phyloP scores from a whole-genome alignment of 2,329 filamentous ascomycete species.

The Lachnellula suecica region DNA sequence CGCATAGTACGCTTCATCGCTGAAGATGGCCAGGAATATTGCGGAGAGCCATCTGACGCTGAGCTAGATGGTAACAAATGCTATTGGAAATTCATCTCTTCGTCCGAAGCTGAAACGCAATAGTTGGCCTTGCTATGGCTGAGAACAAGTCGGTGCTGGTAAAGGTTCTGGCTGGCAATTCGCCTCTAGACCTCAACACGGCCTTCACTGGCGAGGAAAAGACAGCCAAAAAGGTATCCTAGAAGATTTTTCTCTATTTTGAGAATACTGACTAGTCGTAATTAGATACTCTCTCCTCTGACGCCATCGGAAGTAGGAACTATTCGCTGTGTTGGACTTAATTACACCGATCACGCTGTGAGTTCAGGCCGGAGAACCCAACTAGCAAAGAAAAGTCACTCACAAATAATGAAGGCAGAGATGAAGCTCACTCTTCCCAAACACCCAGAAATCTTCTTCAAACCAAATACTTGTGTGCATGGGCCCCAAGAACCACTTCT shows the following conservation, averaged over 20 bases:
- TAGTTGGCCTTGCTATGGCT: conserved; percentile 20
- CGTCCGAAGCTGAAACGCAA: not conserved
- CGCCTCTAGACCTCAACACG: conserved; percentile 30
- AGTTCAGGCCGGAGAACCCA: conserved; percentile 9
- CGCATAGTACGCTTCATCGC: conserved; percentile 26
- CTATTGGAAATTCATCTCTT: not conserved
- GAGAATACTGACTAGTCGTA: not conserved
- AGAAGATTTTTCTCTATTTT: not conserved
- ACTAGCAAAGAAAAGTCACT: not conserved
- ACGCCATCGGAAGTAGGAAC: conserved; percentile 43
- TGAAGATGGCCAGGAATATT: conserved; percentile 26
- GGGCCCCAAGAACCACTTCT: conserved; percentile 31
- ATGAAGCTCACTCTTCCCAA: conserved; percentile 19
- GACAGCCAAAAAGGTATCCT: not conserved
- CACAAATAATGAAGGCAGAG: conserved; percentile 34
- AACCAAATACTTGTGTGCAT: conserved; percentile 24
- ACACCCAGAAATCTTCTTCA: not conserved
- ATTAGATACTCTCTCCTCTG: conserved; percentile 43
- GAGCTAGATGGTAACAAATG: conserved; percentile 16
- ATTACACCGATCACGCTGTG: conserved; percentile 33
- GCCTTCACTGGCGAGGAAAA: conserved; percentile 20
- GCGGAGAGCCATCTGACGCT: conserved; percentile 26
- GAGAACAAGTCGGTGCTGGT: conserved; percentile 14
- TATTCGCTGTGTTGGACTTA: conserved; percentile 50
- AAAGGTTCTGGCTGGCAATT: conserved; percentile 20